These are phyloP conservation scores for Xanthoconium separans DNA, from an alignment of 1,284 basidiomycete species.

Conservation along the genomic window DNA sequence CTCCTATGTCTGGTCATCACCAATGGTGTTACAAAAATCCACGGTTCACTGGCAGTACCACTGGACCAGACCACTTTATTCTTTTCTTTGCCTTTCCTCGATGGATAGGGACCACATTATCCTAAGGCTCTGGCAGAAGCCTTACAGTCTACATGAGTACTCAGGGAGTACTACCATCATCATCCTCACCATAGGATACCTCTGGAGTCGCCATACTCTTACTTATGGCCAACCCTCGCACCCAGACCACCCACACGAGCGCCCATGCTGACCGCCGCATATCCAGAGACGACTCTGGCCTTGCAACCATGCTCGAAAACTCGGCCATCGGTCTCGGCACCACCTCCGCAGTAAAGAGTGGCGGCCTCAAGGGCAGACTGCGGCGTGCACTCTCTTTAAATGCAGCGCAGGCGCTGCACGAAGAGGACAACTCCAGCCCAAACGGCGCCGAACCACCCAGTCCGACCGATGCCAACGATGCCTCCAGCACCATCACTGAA, in stretches of 20 bases:
- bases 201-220: too few relatives aligned
- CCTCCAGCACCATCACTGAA: conserved; percentile 27
- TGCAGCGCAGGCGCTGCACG: conserved; percentile 54
- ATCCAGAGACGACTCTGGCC: conserved; percentile 75
- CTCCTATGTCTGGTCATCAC: too few relatives aligned
- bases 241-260: conserved; percentile 14
- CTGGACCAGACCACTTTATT: too few relatives aligned
- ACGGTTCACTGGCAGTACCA: too few relatives aligned
- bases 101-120: too few relatives aligned
- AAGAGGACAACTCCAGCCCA: conserved; percentile 43
- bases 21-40: too few relatives aligned
- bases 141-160: too few relatives aligned
- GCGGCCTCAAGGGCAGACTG: conserved; percentile 74
- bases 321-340: conserved; percentile 40
- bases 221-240: conserved; percentile 9
- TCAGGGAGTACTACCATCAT: too few relatives aligned
- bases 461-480: conserved; percentile 28
- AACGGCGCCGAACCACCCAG: conserved; percentile 21
- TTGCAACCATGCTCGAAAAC: conserved; percentile 56
- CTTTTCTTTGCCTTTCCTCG: too few relatives aligned
- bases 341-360: conserved; percentile 44
- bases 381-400: conserved; percentile 74
- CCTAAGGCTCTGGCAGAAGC: too few relatives aligned
- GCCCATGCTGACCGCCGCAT: conserved; percentile 61
- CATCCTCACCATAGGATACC: too few relatives aligned